Evolutionary conservation across 169 alveolate genomes (phyloP).

Genomic region (Cryptosporidium muris): DNA sequence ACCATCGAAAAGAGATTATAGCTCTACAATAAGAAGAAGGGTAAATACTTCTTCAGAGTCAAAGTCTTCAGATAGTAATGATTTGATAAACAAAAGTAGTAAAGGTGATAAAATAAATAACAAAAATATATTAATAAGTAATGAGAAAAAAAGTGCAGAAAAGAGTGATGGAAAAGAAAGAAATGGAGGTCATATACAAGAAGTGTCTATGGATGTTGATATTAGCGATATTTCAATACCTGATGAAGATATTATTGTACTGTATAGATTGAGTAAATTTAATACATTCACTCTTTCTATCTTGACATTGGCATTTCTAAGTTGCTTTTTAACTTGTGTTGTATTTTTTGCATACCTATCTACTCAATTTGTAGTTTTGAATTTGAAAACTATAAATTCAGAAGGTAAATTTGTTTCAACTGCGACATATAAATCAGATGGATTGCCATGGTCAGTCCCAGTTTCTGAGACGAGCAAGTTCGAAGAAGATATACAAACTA

Average conservation of each 20-base stretch:
- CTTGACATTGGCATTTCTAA: slow-evolving; percentile 21
- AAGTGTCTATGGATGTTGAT: slow-evolving; percentile 1
- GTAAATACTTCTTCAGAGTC: background rate
- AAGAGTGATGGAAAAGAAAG: slow-evolving; percentile 3
- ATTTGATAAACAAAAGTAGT: background rate
- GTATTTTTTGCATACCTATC: slow-evolving; percentile 21
- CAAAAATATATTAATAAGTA: slow-evolving; percentile 20
- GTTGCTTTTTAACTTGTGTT: slow-evolving; percentile 14
- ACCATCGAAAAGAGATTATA: too few species aligned
- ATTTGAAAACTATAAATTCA: slow-evolving; percentile 28
- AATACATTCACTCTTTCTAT: slow-evolving; percentile 9
- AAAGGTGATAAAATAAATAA: slow-evolving; percentile 10
- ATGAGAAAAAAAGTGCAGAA: slow-evolving; percentile 2
- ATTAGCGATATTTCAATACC: background rate
- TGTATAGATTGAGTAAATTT: slow-evolving; percentile 31
- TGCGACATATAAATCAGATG: slow-evolving; percentile 15
- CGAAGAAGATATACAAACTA: slow-evolving; percentile 26
- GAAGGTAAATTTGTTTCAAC: slow-evolving; percentile 67
- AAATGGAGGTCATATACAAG: background rate
- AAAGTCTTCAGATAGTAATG: background rate
- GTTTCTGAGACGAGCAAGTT: background rate
- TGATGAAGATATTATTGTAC: slow-evolving; percentile 45
- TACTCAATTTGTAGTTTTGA: slow-evolving; percentile 11
- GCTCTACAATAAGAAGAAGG: too few species aligned
- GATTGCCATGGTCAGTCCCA: slow-evolving; percentile 52